Conservation (phyloP, 2,329 filamentous ascomycete genomes). For the Alternaria sp. region DNA sequence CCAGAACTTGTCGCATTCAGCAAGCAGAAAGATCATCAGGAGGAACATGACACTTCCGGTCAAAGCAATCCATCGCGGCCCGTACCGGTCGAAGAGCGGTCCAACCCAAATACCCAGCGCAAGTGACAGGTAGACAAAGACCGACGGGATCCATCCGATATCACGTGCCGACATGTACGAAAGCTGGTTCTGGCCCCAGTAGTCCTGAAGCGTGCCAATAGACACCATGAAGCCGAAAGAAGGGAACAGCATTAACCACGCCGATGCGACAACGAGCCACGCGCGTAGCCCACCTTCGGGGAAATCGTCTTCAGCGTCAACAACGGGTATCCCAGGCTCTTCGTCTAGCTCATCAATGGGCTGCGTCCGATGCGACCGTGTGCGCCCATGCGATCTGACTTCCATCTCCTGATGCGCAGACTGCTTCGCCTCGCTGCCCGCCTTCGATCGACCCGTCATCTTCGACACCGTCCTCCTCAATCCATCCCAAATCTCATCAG, state of each 20-base stretch:
- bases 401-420: conserved; percentile 16
- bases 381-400: conserved; percentile 3
- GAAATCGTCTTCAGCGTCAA: conserved; percentile 38
- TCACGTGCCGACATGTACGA: conserved; percentile 63
- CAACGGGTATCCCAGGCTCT: conserved; percentile 17
- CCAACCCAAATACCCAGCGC: conserved; percentile 85
- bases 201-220: conserved; percentile 79
- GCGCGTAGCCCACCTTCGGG: conserved; percentile 50
- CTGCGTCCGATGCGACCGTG: conserved; percentile 14
- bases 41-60: conserved; percentile 35
- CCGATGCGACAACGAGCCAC: conserved; percentile 49
- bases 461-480: conserved; percentile 26
- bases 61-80: conserved; percentile 43
- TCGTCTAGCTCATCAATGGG: conserved; percentile 8
- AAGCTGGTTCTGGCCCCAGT: conserved; percentile 76
- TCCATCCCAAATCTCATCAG: conserved; percentile 27
- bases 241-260: conserved; percentile 42
- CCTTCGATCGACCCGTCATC: conserved; percentile 27
- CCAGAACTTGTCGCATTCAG: conserved; percentile 48
- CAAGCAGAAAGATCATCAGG: conserved; percentile 41
- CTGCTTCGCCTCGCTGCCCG: conserved; percentile 19
- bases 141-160: conserved; percentile 87
- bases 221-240: conserved; percentile 51
- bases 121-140: conserved; percentile 85
- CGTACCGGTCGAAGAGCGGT: conserved; percentile 66